A percentile compares a stretch with the other conserved stretches of the same genome.
phyloP scores from a whole-genome alignment of 2,329 filamentous ascomycete species.

The Cordyceps pruinosa region DNA sequence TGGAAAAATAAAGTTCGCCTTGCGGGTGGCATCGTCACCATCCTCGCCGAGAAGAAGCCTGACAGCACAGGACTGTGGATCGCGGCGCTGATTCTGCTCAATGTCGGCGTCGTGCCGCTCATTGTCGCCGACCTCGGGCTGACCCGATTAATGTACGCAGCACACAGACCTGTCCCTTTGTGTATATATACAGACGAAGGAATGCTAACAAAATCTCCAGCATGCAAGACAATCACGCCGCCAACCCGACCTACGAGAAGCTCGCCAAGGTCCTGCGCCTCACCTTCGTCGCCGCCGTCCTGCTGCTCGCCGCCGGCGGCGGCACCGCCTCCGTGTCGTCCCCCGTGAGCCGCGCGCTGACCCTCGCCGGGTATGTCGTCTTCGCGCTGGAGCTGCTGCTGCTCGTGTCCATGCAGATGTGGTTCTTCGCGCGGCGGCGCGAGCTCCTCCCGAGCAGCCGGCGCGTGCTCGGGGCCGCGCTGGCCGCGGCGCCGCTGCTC shows the following conservation, averaged over 20 bases:
- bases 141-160: constrained; percentile 21
- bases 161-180: background rate
- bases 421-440: constrained; percentile 7
- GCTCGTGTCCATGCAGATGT: constrained; percentile 16
- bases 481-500: constrained; percentile 19
- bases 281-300: constrained; percentile 15
- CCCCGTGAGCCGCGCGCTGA: constrained; percentile 14
- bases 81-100: constrained; percentile 22
- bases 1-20: constrained; percentile 21
- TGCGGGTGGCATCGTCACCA: constrained; percentile 22
- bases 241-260: constrained; percentile 16
- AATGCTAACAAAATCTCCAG: constrained; percentile 7
- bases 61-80: constrained; percentile 19
- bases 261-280: constrained; percentile 16
- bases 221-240: constrained; percentile 19
- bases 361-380: constrained; percentile 19
- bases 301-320: constrained; percentile 17
- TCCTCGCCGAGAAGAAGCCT: constrained; percentile 18
- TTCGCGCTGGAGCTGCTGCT: constrained; percentile 16
- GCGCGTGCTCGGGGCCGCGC: constrained; percentile 15
- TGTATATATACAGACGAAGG: background rate
- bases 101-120: constrained; percentile 24
- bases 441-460: constrained; percentile 16
- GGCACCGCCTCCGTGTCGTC: constrained; percentile 15
- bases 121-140: constrained; percentile 21